Base-by-base conservation (phyloP, 108 stramenopile genomes). In the Conticribra guillardii region DNA sequence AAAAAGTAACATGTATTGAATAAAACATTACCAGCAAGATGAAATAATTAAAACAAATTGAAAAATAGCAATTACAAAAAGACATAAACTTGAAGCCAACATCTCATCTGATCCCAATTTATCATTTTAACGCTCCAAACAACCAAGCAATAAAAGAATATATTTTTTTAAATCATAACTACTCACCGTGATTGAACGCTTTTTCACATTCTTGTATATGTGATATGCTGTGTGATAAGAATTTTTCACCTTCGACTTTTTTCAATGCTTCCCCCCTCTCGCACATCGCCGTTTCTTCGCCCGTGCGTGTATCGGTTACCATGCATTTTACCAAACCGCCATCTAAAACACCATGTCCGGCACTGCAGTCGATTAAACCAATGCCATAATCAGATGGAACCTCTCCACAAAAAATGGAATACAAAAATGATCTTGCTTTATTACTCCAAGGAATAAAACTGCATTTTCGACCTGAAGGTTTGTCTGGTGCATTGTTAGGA, bases 371-470 rank as follows among this genome's bases (percentile, higher is more conserved):
- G 30, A 41, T 67, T 62, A 61, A 31, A 34, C 70, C 82, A 50
- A 79, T 59, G 11, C 24, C 57, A 2, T 68, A 54, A 1, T 48
- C 34, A 24, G 55, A 33, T 14, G 91, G 91, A 58, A 89, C 71
- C 52, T 92, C 91, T 3, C 91, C 91, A 41, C 85, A 83, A 15
- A 84, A 62, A 37, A 92, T 68, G 16, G 81, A 73, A n/a, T 83
- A 59, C 2, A 92, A 73, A 50, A 89, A 46, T 1, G 69, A 64
- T 52, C 71, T 58, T 22, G 88, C 83, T 37, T 66, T 54, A 14
- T 64, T 34, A 21, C 88, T 85, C 91, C 91, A 92, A 14, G 88
- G 87, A 24, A 92, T 72, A 52, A 92, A 88, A 31, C 69, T 34
- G 44, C 34, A 60, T 69, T 32, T 37, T 14, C 54, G 15, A 58